Evolutionary conservation across 2,329 filamentous ascomycete species (phyloP), one percentile per base, ranked within the genome.

Genomic region (Colletotrichum musae): DNA sequence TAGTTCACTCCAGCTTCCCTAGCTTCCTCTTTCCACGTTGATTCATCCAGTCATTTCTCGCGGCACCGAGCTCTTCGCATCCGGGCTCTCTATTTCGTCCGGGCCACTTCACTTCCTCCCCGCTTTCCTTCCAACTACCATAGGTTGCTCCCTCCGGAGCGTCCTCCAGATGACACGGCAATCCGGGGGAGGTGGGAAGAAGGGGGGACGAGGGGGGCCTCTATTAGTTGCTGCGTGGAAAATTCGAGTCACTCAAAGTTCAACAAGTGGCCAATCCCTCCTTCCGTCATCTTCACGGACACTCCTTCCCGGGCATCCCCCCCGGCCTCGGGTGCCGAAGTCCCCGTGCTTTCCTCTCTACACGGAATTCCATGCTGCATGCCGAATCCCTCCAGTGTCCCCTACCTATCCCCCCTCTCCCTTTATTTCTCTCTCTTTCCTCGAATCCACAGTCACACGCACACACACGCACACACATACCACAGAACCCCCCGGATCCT

Each of bases 81-180:
- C 28, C 47, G 58, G 47, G 1, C 58, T 60, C 47, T 51, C 26
- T 43, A 48, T 58, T 48, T 39, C 56, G 18, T 36, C 32, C 32
- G 32, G 32, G 16, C 36, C 57, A 36, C n/a, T 0, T 24, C 10
- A 24, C 21, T 24, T 24, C 21, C 21, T 21, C 45, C 24, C 47
- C 47, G n/a, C n/a, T 24, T 18, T 15, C 45, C 18, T 47, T 15
- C 13, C 45, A 48, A 26, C 28, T 13, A 12, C 32, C 32, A 24
- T 24, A 24, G 21, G 21, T 36, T 36, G 12, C 39, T 10, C 24
- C 36, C 12, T 21, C 16, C 65, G 48, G 41, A 59, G 41, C 60
- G 21, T 18, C 48, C 28, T 65, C 65, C 65, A 50, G 61, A 53
- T 45, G 61, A 41, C 39, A 65, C 54, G 53, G 60, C 52, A 58